Evolutionary conservation across 2,329 filamentous ascomycete genomes (phyloP).

Genomic region (Pseudophaeomoniella oleicola): DNA sequence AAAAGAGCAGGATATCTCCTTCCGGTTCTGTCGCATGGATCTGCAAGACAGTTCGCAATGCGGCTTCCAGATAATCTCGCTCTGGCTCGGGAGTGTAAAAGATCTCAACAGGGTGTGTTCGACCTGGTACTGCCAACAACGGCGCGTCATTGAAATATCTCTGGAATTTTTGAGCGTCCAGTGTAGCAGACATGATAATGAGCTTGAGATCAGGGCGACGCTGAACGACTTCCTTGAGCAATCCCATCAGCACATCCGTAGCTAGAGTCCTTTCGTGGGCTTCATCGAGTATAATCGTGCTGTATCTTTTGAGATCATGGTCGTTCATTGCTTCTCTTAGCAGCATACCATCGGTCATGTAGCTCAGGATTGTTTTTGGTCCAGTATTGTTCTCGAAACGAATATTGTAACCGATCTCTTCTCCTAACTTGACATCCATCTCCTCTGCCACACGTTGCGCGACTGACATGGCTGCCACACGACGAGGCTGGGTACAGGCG

Average conservation of each 20-base stretch:
- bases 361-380: slow-evolving; percentile 83
- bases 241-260: slow-evolving; percentile 92
- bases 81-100: slow-evolving; percentile 97
- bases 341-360: slow-evolving; percentile 99
- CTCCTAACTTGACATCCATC: slow-evolving; percentile 81
- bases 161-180: slow-evolving; percentile 97
- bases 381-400: slow-evolving; percentile 94
- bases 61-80: slow-evolving; percentile 90
- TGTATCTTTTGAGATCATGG: slow-evolving; percentile 79
- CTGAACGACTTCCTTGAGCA: slow-evolving; percentile 77
- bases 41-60: slow-evolving; percentile 85
- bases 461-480: slow-evolving; percentile 97
- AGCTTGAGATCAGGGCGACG: slow-evolving; percentile 86
- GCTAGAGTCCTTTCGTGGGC: slow-evolving; percentile 95
- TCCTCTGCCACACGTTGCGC: slow-evolving; percentile 95
- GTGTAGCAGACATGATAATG: slow-evolving; percentile 96
- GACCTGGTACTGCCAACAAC: slow-evolving; percentile 80
- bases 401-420: slow-evolving; percentile 97
- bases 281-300: slow-evolving; percentile 96
- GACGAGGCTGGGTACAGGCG: slow-evolving; percentile 91
- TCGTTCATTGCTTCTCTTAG: slow-evolving; percentile 94
- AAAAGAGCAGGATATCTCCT: slow-evolving; percentile 83
- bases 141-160: slow-evolving; percentile 93
- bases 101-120: slow-evolving; percentile 93
- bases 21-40: slow-evolving; percentile 89